Base-by-base conservation (phyloP, 257 asterid genomes). In the Eucommia ulmoides region DNA sequence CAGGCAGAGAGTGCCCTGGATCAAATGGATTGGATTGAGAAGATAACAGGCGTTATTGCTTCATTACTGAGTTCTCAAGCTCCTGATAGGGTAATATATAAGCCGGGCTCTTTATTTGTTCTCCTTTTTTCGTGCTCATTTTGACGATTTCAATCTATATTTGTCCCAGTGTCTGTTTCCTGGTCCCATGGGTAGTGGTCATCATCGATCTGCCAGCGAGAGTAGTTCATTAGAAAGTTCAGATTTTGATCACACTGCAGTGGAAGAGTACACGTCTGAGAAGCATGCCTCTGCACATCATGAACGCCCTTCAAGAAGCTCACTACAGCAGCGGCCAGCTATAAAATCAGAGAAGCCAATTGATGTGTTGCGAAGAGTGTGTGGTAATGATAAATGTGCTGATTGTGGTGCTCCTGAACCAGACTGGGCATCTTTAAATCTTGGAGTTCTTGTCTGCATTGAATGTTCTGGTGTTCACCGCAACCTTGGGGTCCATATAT, bases 381-480 rank as follows among this genome's bases (percentile, higher is more conserved):
- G 77, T 47, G 99, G 99, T 49, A 92, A 92, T 63, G 96, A 86
- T 42, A 92, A 47, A 42, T 92, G 99, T 59, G 85, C 99, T 25
- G 99, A 92, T 67, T 92, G 99, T 70, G 94, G 97, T 71, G 88
- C 99, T 24, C 45, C 78, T 20, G 99, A 87, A 54, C 99, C 99
- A 11, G 99, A 92, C 65, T 92, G 99, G 99, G 95, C 99, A 50
- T 86, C 99, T 45, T 67, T 92, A 66, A 92, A 92, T 81, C 73
- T 92, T 14, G 99, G 97, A 3, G 93, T 92, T 61, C 97, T 92
- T 54, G 82, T 87, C 62, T 92, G 99, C 74, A 92, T 92, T 8
- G 99, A 92, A 65, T 92, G 99, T 77, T 92, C 99, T 1, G 99
- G 99, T 19, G 99, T 92, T 63, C 99, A 92, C 65, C 95, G 99